These are phyloP conservation scores for Ochetophila trinervis DNA, from an alignment of 306 rosid genomes.

Conservation along the genomic window DNA sequence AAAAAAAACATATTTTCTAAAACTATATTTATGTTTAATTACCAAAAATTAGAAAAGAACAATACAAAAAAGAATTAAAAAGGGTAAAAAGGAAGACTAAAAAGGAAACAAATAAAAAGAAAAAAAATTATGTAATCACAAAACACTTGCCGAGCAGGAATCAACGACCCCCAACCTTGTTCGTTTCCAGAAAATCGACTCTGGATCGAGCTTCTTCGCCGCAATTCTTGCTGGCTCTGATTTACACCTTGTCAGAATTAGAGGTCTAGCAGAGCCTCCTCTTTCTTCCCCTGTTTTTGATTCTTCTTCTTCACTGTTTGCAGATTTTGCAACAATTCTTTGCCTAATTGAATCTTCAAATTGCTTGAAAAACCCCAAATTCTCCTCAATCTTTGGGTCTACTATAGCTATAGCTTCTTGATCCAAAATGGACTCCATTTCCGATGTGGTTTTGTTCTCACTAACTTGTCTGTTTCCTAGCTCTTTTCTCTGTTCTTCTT, in stretches of 20 bases:
- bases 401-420: conserved; percentile 19
- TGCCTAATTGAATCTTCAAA: conserved; percentile 36
- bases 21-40: conserved; percentile 11
- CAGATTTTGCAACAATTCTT: conserved; percentile 31
- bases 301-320: conserved; percentile 22
- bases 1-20: not conserved
- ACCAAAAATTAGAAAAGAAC: not conserved
- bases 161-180: conserved; percentile 46
- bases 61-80: not conserved
- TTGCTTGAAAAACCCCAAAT: conserved; percentile 30
- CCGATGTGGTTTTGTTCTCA: conserved; percentile 26
- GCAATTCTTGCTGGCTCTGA: conserved; percentile 71
- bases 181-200: conserved; percentile 40
- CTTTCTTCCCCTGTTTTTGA: conserved; percentile 19
- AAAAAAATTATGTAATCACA: conserved; percentile 37
- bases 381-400: conserved; percentile 32
- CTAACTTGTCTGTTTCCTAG: conserved; percentile 21
- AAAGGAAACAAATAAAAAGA: no score
- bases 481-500: conserved; percentile 10
- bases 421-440: conserved; percentile 36
- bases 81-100: not conserved
- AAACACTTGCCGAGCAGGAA: conserved; percentile 38
- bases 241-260: conserved; percentile 73
- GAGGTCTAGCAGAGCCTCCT: conserved; percentile 29
- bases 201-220: conserved; percentile 48